phyloP scores from a whole-genome alignment of 495 filamentous ascomycete genomes.

The Lophiostoma macrostomum region DNA sequence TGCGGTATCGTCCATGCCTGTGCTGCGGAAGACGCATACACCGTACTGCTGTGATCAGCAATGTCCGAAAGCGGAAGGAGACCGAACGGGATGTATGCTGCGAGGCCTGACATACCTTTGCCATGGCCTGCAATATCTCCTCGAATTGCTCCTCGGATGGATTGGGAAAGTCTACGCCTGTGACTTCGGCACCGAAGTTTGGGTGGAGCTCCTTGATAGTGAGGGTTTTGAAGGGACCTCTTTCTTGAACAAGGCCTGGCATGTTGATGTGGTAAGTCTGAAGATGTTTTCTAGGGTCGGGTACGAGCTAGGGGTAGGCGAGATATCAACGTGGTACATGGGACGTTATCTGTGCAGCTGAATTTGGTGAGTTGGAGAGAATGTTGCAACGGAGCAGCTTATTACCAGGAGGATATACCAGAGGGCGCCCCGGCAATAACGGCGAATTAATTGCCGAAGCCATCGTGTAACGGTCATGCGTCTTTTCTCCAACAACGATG shows the following conservation, averaged over 20 bases:
- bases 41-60: too few species aligned
- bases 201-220: slow-evolving; percentile 48
- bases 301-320: neutral
- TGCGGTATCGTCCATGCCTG: slow-evolving; percentile 47
- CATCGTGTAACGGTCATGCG: neutral
- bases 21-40: slow-evolving; percentile 53
- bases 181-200: slow-evolving; percentile 53
- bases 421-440: neutral
- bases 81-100: too few species aligned
- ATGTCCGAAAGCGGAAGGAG: too few species aligned
- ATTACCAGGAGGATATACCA: too few species aligned
- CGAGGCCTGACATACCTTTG: slow-evolving; percentile 45
- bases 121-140: slow-evolving; percentile 47
- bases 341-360: neutral
- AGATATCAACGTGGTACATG: slow-evolving; percentile 11
- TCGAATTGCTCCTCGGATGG: slow-evolving; percentile 46
- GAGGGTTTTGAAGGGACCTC: slow-evolving; percentile 34
- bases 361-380: neutral
- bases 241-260: slow-evolving; percentile 18
- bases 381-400: too few species aligned
- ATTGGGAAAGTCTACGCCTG: slow-evolving; percentile 49
- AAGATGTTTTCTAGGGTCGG: slow-evolving; percentile 3
- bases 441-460: neutral
- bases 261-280: slow-evolving; percentile 4
- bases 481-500: neutral